Conservation (phyloP, 176 grass and related monocot genomes). For the Eragrostis nindensis region DNA sequence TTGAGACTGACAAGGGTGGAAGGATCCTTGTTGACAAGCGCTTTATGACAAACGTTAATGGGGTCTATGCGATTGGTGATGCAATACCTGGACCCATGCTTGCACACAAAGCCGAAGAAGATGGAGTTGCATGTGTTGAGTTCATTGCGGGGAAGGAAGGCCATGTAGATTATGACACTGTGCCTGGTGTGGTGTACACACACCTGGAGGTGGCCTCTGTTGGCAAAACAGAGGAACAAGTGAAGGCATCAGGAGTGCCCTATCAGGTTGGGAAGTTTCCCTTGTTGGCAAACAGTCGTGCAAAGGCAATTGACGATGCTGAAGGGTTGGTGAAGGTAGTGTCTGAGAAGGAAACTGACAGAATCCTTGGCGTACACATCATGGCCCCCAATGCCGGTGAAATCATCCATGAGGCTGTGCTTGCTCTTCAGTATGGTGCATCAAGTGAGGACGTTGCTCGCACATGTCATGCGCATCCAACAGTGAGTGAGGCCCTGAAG, state of each 20-base stretch:
- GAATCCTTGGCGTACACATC: slow-evolving; percentile 79
- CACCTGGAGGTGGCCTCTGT: slow-evolving; percentile 92
- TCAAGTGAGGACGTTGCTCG: slow-evolving; percentile 82
- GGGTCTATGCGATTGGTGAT: slow-evolving; percentile 84
- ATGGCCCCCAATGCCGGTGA: slow-evolving; percentile 82
- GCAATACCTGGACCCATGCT: slow-evolving; percentile 83
- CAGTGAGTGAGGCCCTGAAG: slow-evolving; percentile 89
- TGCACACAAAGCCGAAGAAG: slow-evolving; percentile 92
- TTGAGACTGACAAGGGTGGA: slow-evolving; percentile 72
- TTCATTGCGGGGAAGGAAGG: slow-evolving; percentile 88
- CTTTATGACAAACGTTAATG: slow-evolving; percentile 76
- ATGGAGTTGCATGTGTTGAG: slow-evolving; percentile 82
- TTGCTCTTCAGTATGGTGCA: slow-evolving; percentile 86
- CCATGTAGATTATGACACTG: slow-evolving; percentile 76
- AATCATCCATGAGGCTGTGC: slow-evolving; percentile 80
- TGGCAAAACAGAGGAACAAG: slow-evolving; percentile 91
- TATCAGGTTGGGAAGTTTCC: slow-evolving; percentile 89
- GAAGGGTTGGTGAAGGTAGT: slow-evolving; percentile 88
- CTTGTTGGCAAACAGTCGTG: slow-evolving; percentile 76
- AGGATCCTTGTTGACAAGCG: slow-evolving; percentile 72
- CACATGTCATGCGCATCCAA: slow-evolving; percentile 87
- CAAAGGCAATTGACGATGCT: slow-evolving; percentile 84
- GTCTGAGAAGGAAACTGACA: slow-evolving; percentile 83
- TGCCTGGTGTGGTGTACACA: slow-evolving; percentile 81
- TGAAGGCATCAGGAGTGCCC: slow-evolving; percentile 65